Percentiles rank a stretch among this genome's conserved stretches.
phyloP scores from a whole-genome alignment of 1,139 yeast genomes.

The Suhomyces bolitotheri region DNA sequence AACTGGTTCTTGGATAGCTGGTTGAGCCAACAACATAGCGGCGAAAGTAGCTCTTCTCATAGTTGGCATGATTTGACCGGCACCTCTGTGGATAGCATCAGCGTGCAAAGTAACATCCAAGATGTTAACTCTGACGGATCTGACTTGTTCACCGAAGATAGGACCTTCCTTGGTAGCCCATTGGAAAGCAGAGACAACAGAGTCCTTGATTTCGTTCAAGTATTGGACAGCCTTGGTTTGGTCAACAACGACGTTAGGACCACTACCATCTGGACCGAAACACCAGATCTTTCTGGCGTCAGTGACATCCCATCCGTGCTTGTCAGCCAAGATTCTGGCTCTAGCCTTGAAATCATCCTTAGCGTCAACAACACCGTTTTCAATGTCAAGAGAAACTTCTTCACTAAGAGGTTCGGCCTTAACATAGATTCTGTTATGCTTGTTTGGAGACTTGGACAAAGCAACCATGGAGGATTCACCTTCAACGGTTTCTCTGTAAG shows the following conservation, averaged over 20 bases:
- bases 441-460: slow-evolving; percentile 98
- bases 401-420: slow-evolving; percentile 96
- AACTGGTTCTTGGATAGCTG: slow-evolving; percentile 99
- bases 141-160: slow-evolving; percentile 91
- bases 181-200: slow-evolving; percentile 99
- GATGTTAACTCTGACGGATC: slow-evolving; percentile 96
- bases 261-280: slow-evolving; percentile 99
- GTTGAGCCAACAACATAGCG: slow-evolving; percentile 96
- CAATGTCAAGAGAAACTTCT: slow-evolving; percentile 91
- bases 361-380: slow-evolving; percentile 86
- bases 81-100: slow-evolving; percentile 99
- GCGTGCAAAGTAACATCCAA: slow-evolving; percentile 99
- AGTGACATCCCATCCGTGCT: slow-evolving; percentile 98
- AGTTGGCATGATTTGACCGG: slow-evolving; percentile 99
- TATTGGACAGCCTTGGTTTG: slow-evolving; percentile 99
- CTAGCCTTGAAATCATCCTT: slow-evolving; percentile 99
- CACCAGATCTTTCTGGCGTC: slow-evolving; percentile 99
- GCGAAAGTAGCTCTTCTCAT: slow-evolving; percentile 99
- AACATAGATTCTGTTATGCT: slow-evolving; percentile 99
- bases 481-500: slow-evolving; percentile 98
- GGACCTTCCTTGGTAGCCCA: slow-evolving; percentile 99
- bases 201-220: slow-evolving; percentile 98
- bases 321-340: slow-evolving; percentile 99
- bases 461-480: slow-evolving; percentile 94
- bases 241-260: slow-evolving; percentile 98